Evolutionary conservation across 2,329 filamentous ascomycete species (phyloP).

Genomic region (Domatiomyces catenatus): DNA sequence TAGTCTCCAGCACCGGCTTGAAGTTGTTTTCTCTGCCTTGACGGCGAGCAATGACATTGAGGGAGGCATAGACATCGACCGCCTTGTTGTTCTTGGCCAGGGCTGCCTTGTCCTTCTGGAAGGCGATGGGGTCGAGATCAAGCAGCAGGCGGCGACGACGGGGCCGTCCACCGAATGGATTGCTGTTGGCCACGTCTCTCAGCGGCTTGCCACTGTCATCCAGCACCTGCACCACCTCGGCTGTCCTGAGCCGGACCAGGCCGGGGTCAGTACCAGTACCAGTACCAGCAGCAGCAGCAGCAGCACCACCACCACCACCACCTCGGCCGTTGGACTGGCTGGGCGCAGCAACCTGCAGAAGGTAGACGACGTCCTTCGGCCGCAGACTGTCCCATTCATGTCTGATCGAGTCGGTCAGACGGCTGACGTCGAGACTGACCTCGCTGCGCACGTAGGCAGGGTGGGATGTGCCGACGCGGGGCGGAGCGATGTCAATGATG

Average conservation of each 20-base stretch:
- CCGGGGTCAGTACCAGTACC: constrained; percentile 41
- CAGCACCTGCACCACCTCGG: constrained; percentile 70
- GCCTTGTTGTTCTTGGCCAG: constrained; percentile 46
- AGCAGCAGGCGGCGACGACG: constrained; percentile 57
- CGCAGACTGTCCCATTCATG: constrained; percentile 82
- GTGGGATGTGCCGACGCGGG: constrained; percentile 65
- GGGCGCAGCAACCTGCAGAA: constrained; percentile 57
- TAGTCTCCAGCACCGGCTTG: constrained; percentile 80
- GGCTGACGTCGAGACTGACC: constrained; percentile 66
- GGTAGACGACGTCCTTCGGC: constrained; percentile 76
- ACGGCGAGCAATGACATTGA: constrained; percentile 76
- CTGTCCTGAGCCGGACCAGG: constrained; percentile 60
- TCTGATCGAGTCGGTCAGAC: constrained; percentile 58
- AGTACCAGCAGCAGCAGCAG: no score
- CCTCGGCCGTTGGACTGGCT: constrained; percentile 32
- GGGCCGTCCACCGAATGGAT: constrained; percentile 45
- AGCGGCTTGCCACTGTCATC: constrained; percentile 69
- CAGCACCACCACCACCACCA: constrained; percentile 37
- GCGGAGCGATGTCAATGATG: constrained; percentile 70
- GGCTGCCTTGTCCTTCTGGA: constrained; percentile 58
- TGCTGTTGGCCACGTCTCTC: constrained; percentile 46
- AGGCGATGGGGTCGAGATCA: constrained; percentile 63
- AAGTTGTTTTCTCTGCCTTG: constrained; percentile 92
- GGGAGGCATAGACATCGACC: constrained; percentile 64
- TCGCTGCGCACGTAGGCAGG: constrained; percentile 80